Evolutionary conservation across 805 yeast genomes (phyloP).

Genomic region (Zygosaccharomyces bailii): DNA sequence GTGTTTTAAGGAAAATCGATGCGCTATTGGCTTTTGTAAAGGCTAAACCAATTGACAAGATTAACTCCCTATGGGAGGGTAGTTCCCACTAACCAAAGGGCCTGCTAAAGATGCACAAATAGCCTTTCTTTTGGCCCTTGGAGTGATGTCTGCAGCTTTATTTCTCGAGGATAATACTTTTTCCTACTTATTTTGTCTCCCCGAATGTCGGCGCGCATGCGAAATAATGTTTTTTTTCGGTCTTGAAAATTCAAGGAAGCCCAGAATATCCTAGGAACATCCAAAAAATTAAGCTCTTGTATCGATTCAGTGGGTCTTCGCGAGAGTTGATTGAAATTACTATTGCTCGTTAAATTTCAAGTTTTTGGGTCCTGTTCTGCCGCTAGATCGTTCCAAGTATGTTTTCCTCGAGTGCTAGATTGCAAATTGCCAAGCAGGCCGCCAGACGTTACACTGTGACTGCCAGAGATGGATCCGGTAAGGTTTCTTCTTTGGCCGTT

Average conservation of each 20-base stretch:
- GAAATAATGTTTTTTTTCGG: conserved; percentile 2
- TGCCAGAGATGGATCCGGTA: conserved; percentile 58
- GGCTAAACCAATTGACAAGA: neutral
- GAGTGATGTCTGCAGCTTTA: neutral
- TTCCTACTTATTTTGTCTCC: neutral
- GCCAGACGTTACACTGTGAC: conserved; percentile 42
- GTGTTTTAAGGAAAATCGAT: neutral
- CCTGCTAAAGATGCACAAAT: neutral
- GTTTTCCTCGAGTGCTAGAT: conserved; percentile 16
- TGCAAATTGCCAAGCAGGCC: conserved; percentile 26
- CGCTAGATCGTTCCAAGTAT: conserved; percentile 2
- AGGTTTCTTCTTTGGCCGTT: conserved; percentile 72
- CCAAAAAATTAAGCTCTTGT: neutral
- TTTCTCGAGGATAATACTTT: neutral
- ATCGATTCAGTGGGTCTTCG: neutral
- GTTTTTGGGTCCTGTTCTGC: conserved; percentile 1
- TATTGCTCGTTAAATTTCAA: neutral
- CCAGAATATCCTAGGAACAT: neutral
- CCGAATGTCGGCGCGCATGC: conserved; percentile 8
- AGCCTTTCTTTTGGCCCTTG: neutral
- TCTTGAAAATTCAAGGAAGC: neutral
- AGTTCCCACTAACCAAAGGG: too few species aligned
- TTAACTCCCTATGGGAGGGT: too few species aligned
- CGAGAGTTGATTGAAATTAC: neutral
- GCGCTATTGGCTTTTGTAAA: neutral